A percentile compares a stretch with the other conserved stretches of the same genome.
Conservation (phyloP, 1,139 yeast genomes). For the Petasospora rhodanensis region DNA sequence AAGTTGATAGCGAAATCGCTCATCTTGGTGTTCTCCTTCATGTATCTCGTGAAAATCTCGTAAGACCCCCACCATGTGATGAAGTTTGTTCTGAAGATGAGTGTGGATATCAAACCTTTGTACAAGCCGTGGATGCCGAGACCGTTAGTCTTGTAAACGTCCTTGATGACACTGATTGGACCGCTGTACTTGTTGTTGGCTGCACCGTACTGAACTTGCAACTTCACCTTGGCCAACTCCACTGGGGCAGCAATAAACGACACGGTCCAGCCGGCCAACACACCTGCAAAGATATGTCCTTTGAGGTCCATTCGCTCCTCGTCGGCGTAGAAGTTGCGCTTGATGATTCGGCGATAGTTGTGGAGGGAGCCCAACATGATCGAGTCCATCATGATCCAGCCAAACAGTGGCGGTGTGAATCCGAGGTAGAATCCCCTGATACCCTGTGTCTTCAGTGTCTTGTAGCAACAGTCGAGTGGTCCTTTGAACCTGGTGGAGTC, state of each 20-base stretch:
- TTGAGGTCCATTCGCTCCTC: slow-evolving; percentile 56
- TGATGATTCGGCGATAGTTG: slow-evolving; percentile 63
- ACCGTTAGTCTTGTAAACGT: slow-evolving; percentile 40
- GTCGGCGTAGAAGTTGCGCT: slow-evolving; percentile 57
- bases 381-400: slow-evolving; percentile 92
- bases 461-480: slow-evolving; percentile 73
- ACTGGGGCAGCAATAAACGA: slow-evolving; percentile 93
- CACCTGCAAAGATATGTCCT: slow-evolving; percentile 80
- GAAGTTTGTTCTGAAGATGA: slow-evolving; percentile 83
- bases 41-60: slow-evolving; percentile 68
- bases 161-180: slow-evolving; percentile 62
- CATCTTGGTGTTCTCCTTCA: slow-evolving; percentile 58
- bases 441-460: slow-evolving; percentile 74
- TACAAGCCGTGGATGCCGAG: slow-evolving; percentile 67
- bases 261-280: slow-evolving; percentile 79
- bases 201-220: slow-evolving; percentile 87
- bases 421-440: slow-evolving; percentile 77
- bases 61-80: slow-evolving; percentile 95
- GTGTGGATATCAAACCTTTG: slow-evolving; percentile 78
- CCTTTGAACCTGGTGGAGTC: slow-evolving; percentile 76
- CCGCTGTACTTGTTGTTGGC: slow-evolving; percentile 65
- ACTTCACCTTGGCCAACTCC: slow-evolving; percentile 81
- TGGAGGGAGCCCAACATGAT: slow-evolving; percentile 85
- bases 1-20: slow-evolving; percentile 70
- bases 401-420: slow-evolving; percentile 86